Evolutionary conservation across 148 eudicot genomes (phyloP).

Genomic region (Chenopodium album): DNA sequence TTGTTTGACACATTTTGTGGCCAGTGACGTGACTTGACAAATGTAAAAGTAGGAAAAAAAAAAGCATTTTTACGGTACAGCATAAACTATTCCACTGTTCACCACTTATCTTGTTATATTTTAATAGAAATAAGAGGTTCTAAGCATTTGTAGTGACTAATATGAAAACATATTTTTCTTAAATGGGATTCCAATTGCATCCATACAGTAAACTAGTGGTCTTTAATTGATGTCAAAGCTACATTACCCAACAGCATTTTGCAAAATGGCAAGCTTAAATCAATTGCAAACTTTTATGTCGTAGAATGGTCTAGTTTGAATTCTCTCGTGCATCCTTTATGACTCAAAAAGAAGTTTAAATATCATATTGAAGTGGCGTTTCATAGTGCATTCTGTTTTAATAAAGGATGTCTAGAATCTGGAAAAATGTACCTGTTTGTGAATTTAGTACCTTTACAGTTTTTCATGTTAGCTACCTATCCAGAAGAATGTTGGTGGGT

Average conservation of each 20-base stretch:
- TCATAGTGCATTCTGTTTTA: background rate
- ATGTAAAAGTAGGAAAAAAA: background rate
- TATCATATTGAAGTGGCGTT: background rate
- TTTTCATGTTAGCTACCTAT: background rate
- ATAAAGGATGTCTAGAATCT: background rate
- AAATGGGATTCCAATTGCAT: too few species aligned
- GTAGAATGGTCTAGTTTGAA: background rate
- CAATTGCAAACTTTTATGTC: background rate
- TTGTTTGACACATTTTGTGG: background rate
- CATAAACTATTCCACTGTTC: background rate
- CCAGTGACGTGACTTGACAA: background rate
- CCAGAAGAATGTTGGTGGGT: background rate
- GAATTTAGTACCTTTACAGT: background rate
- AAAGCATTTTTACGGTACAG: background rate
- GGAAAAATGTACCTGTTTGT: background rate
- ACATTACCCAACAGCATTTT: too few species aligned
- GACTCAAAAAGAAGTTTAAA: background rate
- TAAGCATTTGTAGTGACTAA: too few species aligned
- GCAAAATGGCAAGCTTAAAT: background rate
- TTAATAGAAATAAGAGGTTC: background rate
- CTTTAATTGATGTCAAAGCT: background rate
- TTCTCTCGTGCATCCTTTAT: background rate
- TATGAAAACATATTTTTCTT: too few species aligned
- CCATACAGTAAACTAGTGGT: too few species aligned
- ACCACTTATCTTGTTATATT: background rate